Evolutionary conservation across 192 early-diverging fungal genomes (phyloP), one percentile per base, ranked within the genome.

Genomic region (Linderina pennispora): DNA sequence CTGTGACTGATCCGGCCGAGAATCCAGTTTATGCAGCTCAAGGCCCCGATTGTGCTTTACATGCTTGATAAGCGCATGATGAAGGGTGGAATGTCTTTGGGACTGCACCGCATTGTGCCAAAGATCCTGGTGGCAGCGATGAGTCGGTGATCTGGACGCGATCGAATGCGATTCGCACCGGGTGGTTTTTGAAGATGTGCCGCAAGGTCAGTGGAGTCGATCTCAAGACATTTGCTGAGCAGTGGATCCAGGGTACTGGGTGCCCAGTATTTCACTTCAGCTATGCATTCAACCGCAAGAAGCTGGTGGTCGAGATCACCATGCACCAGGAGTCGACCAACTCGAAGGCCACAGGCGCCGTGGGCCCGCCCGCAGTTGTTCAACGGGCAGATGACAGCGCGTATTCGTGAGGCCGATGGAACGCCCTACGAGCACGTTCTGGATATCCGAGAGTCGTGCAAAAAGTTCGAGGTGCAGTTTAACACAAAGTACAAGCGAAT

Each of bases 401-500:
- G 83, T n/a, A 81, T 90, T 35, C 82, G 86, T 36, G 88, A 90
- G 52, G 86, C 88, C 6, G 86, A 90, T 34, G 88, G 88, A 25
- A 84, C 81, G 13, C 84, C 87, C 1, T 90, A 90, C 46, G 85
- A 87, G 44, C 86, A 90, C 50, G 81, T 85, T n/a, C 58, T 90
- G 28, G 82, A 88, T 31, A 84, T 99, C 35, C 82, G 87, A 26
- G 86, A 86, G 35, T 48, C 53, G 15, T 50, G 69, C 21, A 81
- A 92, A 53, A 78, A 83, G 24, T 89, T 87, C 40, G 91, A 97
- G 50, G 84, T 98, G 15, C 86, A 84, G 44, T 99, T 94, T 62
- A 92, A 97, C 64, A 95, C 93, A 13, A 97, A 97, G 68, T 97
- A 99, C 65, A 97, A 97, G 73, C 86, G 94, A 57, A 92, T 94